phyloP scores from a whole-genome alignment of 306 rosid species.

The Castanopsis chinensis region DNA sequence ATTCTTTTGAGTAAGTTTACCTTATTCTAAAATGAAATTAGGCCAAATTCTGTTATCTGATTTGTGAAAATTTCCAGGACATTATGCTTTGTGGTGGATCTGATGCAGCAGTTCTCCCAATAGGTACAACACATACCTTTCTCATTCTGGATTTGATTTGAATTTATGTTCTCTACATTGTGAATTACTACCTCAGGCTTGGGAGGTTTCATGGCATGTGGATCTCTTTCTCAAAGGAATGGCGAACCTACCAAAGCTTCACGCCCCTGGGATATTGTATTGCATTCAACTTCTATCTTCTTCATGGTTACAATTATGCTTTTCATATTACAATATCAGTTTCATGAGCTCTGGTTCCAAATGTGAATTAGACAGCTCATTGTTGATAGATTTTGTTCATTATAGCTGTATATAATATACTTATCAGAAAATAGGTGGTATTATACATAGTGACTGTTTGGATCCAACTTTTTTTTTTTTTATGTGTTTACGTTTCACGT shows the following conservation, averaged over 20 bases:
- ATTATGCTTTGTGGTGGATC: slow-evolving; percentile 93
- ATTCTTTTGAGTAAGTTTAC: background rate
- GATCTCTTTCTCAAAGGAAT: slow-evolving; percentile 85
- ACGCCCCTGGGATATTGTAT: slow-evolving; percentile 95
- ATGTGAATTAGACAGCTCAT: background rate
- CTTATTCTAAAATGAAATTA: background rate
- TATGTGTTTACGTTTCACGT: no score
- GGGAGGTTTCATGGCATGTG: slow-evolving; percentile 96
- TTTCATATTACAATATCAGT: background rate
- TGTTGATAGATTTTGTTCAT: background rate
- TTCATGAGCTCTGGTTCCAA: background rate
- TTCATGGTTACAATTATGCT: background rate
- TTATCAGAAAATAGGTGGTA: no score
- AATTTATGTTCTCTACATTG: slow-evolving; percentile 3
- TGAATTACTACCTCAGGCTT: slow-evolving; percentile 51
- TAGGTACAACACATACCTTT: slow-evolving; percentile 38
- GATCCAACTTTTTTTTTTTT: no score
- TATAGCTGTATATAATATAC: no score
- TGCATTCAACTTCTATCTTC: background rate
- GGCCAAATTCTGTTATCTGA: background rate
- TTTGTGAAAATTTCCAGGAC: slow-evolving; percentile 41
- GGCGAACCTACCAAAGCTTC: slow-evolving; percentile 88
- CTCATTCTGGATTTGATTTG: slow-evolving; percentile 12
- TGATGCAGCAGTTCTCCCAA: slow-evolving; percentile 86
- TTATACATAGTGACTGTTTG: no score